Percentiles rank a stretch among this genome's conserved stretches.
These are phyloP conservation scores for Alternaria brassicae DNA, from an alignment of 2,329 filamentous ascomycete species.

Conservation along the genomic window DNA sequence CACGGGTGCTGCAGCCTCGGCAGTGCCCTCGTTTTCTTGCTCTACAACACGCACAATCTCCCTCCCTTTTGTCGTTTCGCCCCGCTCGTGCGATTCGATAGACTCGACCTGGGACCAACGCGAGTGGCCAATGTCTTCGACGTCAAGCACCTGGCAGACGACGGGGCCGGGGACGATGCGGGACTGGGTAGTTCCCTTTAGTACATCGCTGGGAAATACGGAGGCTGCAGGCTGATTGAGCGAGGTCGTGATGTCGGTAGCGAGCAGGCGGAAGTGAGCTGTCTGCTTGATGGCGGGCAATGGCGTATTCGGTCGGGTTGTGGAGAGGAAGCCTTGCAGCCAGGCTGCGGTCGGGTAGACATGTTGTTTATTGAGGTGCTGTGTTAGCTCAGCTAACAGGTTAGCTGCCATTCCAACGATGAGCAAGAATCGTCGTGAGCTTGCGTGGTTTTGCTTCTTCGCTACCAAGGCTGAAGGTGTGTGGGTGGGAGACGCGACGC, in stretches of 20 bases:
- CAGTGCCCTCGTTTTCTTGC: slow-evolving; percentile 55
- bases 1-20: slow-evolving; percentile 30
- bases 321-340: slow-evolving; percentile 68
- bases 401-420: slow-evolving; percentile 36
- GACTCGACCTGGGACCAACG: slow-evolving; percentile 88
- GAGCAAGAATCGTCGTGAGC: background rate
- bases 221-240: slow-evolving; percentile 54
- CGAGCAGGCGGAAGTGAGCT: slow-evolving; percentile 79
- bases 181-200: slow-evolving; percentile 64
- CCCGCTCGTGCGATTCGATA: slow-evolving; percentile 74
- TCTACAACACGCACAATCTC: slow-evolving; percentile 78
- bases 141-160: slow-evolving; percentile 81
- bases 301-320: slow-evolving; percentile 64
- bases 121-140: slow-evolving; percentile 81
- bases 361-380: slow-evolving; percentile 64
- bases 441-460: background rate
- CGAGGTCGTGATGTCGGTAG: slow-evolving; percentile 74
- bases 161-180: slow-evolving; percentile 66
- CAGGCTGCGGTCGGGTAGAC: slow-evolving; percentile 66
- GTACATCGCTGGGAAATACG: slow-evolving; percentile 65
- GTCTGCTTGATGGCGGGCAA: slow-evolving; percentile 78
- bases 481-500: slow-evolving; percentile 30
- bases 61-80: slow-evolving; percentile 76
- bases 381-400: slow-evolving; percentile 50
- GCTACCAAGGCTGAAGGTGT: background rate